Conservation (phyloP, 73 alveolate genomes). For the Paramecium biaurelia region DNA sequence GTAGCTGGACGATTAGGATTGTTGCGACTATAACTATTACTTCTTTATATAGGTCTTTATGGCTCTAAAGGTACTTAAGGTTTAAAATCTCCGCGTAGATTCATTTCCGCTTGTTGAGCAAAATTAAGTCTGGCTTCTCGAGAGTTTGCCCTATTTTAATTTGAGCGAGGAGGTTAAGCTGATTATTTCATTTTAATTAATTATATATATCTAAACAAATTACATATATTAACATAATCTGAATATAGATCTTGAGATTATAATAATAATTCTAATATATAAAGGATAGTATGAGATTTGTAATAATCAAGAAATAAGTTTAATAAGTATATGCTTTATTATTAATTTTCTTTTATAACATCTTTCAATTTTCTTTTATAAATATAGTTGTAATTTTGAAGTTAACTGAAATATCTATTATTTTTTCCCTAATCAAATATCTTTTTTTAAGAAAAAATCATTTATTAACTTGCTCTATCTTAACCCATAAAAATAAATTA, state of each 20-base stretch:
- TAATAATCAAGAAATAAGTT: too few species aligned
- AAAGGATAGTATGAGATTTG: not conserved
- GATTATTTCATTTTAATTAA: not conserved
- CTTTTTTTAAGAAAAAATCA: not conserved
- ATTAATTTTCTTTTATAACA: not conserved
- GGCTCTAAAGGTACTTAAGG: not conserved
- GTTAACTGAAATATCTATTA: not conserved
- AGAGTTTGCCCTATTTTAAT: not conserved
- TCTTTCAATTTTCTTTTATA: not conserved
- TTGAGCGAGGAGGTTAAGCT: conserved; percentile 1
- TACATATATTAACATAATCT: not conserved
- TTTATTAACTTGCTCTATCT: not conserved
- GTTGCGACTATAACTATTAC: not conserved
- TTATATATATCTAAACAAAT: not conserved
- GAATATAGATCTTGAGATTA: not conserved
- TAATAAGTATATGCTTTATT: not conserved
- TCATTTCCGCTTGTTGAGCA: not conserved
- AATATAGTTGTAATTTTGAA: not conserved
- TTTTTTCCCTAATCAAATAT: not conserved
- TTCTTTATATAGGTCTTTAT: not conserved
- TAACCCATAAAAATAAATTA: too few species aligned
- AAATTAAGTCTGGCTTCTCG: conserved; percentile 20
- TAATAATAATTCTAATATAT: not conserved
- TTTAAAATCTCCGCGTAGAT: not conserved
- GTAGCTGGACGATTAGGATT: conserved; percentile 28